Evolutionary conservation across 176 grass and related monocot species (phyloP).

Genomic region (Guadua angustifolia): DNA sequence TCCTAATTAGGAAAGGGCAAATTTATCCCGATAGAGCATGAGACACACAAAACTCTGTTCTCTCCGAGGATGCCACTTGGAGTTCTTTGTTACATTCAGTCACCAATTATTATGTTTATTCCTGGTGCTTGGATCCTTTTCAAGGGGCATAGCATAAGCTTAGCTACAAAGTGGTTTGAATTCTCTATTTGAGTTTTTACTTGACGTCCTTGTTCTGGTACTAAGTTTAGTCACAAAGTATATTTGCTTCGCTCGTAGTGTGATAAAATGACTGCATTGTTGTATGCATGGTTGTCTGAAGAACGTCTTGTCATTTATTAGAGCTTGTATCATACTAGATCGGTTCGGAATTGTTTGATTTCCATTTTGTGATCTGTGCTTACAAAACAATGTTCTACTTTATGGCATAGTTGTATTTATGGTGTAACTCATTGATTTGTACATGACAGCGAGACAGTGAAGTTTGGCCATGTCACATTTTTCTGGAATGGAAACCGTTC

Average conservation of each 20-base stretch:
- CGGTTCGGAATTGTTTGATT: background rate
- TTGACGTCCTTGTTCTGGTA: background rate
- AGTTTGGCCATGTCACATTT: conserved; percentile 99
- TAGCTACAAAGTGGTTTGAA: background rate
- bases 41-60: background rate
- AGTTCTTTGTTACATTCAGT: background rate
- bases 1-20: background rate
- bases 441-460: conserved; percentile 84
- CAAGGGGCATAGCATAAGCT: background rate
- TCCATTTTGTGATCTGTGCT: background rate
- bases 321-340: background rate
- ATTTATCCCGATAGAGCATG: background rate
- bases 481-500: conserved; percentile 99
- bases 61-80: background rate
- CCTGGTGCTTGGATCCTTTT: background rate
- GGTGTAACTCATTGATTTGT: conserved; percentile 7
- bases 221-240: background rate
- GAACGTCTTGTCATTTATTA: background rate
- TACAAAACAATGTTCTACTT: background rate
- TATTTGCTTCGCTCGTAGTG: background rate
- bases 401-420: background rate
- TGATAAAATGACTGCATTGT: background rate
- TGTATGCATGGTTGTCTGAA: background rate
- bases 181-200: background rate
- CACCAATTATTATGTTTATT: conserved; percentile 12